phyloP scores from a whole-genome alignment of 257 asterid species.

The Salvia hispanica region DNA sequence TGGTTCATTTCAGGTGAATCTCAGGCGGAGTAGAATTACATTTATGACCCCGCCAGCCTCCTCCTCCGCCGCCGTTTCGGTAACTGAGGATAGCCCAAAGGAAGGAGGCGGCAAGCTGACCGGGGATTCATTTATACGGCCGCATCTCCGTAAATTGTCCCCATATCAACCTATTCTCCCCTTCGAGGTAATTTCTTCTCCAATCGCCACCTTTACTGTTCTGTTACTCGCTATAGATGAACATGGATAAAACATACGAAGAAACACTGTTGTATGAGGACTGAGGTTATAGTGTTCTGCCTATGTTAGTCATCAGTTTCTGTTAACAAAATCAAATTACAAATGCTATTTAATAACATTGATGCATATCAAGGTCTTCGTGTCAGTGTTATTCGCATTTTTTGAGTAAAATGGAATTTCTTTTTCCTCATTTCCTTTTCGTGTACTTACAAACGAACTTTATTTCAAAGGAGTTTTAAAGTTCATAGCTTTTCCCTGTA shows the following conservation, averaged over 20 bases:
- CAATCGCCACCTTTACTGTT: neutral
- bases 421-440: neutral
- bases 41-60: slow-evolving; percentile 48
- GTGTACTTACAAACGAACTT: neutral
- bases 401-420: neutral
- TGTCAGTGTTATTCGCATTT: neutral
- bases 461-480: neutral
- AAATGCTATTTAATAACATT: neutral
- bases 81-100: slow-evolving; percentile 44
- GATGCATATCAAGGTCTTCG: neutral
- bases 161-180: slow-evolving; percentile 94
- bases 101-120: slow-evolving; percentile 36
- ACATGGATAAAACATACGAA: neutral
- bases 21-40: slow-evolving; percentile 37
- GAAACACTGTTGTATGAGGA: neutral
- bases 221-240: neutral
- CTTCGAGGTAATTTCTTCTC: slow-evolving; percentile 64
- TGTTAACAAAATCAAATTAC: neutral
- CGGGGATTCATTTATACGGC: slow-evolving; percentile 80
- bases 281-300: neutral
- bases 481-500: slow-evolving; percentile 1
- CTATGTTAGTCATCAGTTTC: neutral
- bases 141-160: slow-evolving; percentile 76
- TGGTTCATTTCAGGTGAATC: slow-evolving; percentile 33
- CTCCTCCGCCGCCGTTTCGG: slow-evolving; percentile 50